These are phyloP conservation scores for Neopestalotiopsis rosae DNA, from an alignment of 2,329 filamentous ascomycete genomes.

Conservation along the genomic window DNA sequence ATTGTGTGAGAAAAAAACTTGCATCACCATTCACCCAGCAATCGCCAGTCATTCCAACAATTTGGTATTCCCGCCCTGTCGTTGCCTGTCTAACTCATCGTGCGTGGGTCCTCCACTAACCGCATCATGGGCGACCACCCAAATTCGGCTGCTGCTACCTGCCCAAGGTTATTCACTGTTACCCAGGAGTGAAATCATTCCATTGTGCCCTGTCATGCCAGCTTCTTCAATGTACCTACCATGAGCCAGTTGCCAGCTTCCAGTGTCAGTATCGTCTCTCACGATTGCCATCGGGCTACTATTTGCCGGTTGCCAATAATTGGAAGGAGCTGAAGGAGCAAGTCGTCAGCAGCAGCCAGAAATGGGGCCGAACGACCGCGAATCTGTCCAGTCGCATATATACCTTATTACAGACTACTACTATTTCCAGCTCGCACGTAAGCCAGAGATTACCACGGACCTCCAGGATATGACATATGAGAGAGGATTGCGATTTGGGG, in stretches of 20 bases:
- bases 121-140: background rate
- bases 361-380: background rate
- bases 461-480: background rate
- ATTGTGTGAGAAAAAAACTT: background rate
- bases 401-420: background rate
- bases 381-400: background rate
- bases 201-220: background rate
- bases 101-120: background rate
- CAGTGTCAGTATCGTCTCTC: background rate
- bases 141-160: background rate
- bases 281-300: background rate
- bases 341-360: background rate
- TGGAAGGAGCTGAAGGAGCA: constrained; percentile 9
- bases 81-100: background rate
- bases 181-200: background rate
- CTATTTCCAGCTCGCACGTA: constrained; percentile 8
- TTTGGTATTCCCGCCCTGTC: background rate
- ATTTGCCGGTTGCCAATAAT: constrained; percentile 1
- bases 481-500: background rate
- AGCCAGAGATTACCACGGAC: background rate
- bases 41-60: background rate
- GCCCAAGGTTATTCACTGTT: background rate
- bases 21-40: background rate
- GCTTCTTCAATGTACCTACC: background rate
- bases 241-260: background rate